These are phyloP conservation scores for Termitomyces sp. DNA, from an alignment of 768 basidiomycete genomes.

Conservation along the genomic window DNA sequence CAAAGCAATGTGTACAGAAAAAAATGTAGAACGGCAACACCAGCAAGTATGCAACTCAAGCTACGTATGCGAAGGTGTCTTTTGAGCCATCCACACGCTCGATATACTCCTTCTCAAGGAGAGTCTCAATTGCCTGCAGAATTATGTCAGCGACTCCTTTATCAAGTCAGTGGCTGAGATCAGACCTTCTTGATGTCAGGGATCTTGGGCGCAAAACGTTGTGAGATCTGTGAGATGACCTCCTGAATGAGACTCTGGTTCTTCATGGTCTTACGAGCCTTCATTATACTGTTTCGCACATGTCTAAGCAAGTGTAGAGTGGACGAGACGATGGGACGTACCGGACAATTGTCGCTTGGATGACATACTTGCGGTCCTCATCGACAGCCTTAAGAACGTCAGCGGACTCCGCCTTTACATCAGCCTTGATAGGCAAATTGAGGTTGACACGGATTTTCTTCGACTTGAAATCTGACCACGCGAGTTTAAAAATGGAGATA, in stretches of 20 bases:
- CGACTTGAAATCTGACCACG: constrained; percentile 75
- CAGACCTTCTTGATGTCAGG: constrained; percentile 96
- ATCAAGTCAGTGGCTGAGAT: neutral
- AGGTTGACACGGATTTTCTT: constrained; percentile 93
- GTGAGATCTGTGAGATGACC: constrained; percentile 85
- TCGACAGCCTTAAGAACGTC: constrained; percentile 96
- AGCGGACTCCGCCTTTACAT: constrained; percentile 86
- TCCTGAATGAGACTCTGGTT: constrained; percentile 88
- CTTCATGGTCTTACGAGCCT: constrained; percentile 94
- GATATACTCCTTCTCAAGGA: constrained; percentile 97
- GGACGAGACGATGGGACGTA: constrained; percentile 17
- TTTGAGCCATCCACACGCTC: constrained; percentile 91
- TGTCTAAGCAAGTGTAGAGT: neutral
- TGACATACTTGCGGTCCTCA: constrained; percentile 96
- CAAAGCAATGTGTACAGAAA: constrained; percentile 3
- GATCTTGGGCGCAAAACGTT: constrained; percentile 89
- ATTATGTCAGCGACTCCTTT: neutral
- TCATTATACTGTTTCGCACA: constrained; percentile 68
- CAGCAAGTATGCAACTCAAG: constrained; percentile 27
- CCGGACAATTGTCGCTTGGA: constrained; percentile 93
- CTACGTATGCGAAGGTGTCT: constrained; percentile 82
- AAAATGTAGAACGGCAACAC: neutral
- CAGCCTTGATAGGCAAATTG: constrained; percentile 92
- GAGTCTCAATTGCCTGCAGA: constrained; percentile 77
- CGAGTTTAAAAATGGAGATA: neutral